Percentiles rank a stretch among this genome's conserved stretches.
Conservation (phyloP, 1,284 basidiomycete genomes). For the Ustilago cynodontis region DNA sequence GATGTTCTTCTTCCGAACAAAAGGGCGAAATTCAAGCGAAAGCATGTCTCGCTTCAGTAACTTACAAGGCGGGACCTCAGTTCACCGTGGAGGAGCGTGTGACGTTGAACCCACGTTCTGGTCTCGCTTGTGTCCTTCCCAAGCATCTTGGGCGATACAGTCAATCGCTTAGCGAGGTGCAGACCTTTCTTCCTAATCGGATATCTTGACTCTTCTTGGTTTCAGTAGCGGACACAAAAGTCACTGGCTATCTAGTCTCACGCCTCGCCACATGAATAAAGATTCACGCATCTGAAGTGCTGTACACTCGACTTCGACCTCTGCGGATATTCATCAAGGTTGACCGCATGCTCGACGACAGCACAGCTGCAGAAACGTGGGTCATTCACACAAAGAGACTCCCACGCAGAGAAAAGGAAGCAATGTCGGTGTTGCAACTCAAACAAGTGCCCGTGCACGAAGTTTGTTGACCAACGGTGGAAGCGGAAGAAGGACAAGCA, state of each 20-base stretch:
- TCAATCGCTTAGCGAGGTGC: neutral
- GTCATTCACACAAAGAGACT: neutral
- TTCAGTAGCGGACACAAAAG: neutral
- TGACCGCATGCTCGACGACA: neutral
- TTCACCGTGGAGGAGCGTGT: neutral
- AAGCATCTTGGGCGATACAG: neutral
- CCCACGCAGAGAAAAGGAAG: neutral
- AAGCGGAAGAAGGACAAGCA: neutral
- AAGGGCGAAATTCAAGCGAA: neutral
- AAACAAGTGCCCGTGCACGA: neutral
- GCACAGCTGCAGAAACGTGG: neutral
- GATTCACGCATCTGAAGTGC: neutral
- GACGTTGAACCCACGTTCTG: neutral
- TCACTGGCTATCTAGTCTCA: conserved; percentile 1
- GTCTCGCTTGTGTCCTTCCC: neutral
- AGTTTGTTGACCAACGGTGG: neutral
- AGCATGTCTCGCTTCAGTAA: neutral
- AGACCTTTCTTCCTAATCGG: neutral
- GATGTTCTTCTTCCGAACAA: neutral
- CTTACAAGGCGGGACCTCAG: neutral
- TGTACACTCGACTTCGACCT: neutral
- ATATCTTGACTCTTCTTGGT: neutral
- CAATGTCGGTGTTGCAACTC: neutral
- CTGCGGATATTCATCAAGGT: neutral
- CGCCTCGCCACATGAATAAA: neutral